Evolutionary conservation across 176 grass and related monocot species (phyloP).

Genomic region (Avena eriantha): DNA sequence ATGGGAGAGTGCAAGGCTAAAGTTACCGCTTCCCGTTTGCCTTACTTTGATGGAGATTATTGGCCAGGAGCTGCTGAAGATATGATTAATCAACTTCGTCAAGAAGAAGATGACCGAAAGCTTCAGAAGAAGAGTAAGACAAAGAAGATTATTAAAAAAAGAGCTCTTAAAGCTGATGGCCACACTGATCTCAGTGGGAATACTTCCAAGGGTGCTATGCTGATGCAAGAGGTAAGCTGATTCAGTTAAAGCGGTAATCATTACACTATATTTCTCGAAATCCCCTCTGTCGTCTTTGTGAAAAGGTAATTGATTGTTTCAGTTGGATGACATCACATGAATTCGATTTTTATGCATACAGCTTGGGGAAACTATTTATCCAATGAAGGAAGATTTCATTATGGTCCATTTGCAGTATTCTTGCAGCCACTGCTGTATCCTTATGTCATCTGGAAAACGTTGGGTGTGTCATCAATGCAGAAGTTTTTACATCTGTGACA

Average conservation of each 20-base stretch:
- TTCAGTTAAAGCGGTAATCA: not conserved
- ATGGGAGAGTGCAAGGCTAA: conserved; percentile 93
- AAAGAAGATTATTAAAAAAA: conserved; percentile 91
- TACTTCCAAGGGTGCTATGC: conserved; percentile 90
- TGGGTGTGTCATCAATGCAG: conserved; percentile 89
- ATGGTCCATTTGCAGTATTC: conserved; percentile 98
- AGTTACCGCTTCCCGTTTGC: conserved; percentile 91
- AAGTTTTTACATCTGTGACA: conserved; percentile 87
- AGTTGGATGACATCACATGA: conserved; percentile 29
- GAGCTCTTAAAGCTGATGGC: conserved; percentile 90
- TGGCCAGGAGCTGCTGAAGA: conserved; percentile 99
- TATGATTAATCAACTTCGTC: conserved; percentile 95
- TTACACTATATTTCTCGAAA: not conserved
- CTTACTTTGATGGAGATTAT: conserved; percentile 99
- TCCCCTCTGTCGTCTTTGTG: not conserved
- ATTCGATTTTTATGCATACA: conserved; percentile 57
- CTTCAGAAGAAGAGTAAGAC: conserved; percentile 92
- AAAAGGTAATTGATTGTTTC: conserved; percentile 36
- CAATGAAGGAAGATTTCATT: conserved; percentile 99
- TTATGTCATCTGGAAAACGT: conserved; percentile 89
- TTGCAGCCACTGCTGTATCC: conserved; percentile 84
- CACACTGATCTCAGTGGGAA: conserved; percentile 91
- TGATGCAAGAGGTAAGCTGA: conserved; percentile 84
- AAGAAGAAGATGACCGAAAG: conserved; percentile 93
- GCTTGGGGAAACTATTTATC: conserved; percentile 94